phyloP scores from a whole-genome alignment of 306 rosid genomes.

The Prunus dulcis region DNA sequence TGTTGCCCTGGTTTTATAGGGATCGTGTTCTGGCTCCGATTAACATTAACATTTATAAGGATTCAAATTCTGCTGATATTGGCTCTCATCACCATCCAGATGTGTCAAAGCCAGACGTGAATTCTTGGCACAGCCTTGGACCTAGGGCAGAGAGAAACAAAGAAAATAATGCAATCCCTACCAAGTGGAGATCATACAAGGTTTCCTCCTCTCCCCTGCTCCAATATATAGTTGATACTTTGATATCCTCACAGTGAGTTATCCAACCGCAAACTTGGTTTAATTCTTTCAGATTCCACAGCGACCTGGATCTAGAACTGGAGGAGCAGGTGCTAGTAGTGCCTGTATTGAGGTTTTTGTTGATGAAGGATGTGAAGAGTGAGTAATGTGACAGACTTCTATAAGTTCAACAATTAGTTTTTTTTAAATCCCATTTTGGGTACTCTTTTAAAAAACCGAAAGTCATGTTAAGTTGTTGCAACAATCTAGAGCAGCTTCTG shows the following conservation, averaged over 20 bases:
- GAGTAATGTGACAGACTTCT: slow-evolving; percentile 26
- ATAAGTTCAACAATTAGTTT: background rate
- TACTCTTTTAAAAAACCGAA: background rate
- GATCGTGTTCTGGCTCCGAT: slow-evolving; percentile 40
- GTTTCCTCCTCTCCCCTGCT: slow-evolving; percentile 24
- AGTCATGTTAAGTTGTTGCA: background rate
- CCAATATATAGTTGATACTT: background rate
- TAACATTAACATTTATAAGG: slow-evolving; percentile 64
- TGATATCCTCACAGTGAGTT: background rate
- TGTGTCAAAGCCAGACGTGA: slow-evolving; percentile 26
- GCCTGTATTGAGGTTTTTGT: slow-evolving; percentile 69
- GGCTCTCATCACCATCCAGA: slow-evolving; percentile 37
- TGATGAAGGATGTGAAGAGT: slow-evolving; percentile 79
- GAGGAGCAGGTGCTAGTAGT: slow-evolving; percentile 40
- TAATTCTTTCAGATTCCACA: slow-evolving; percentile 67
- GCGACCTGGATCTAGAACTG: slow-evolving; percentile 48
- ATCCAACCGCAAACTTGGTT: background rate
- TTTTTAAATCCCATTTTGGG: background rate
- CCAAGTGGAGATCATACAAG: slow-evolving; percentile 78
- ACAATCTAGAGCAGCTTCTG: background rate
- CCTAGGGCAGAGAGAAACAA: slow-evolving; percentile 83
- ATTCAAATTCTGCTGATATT: slow-evolving; percentile 42
- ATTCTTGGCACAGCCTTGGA: slow-evolving; percentile 70
- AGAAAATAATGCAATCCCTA: slow-evolving; percentile 74
- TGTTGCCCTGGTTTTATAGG: slow-evolving; percentile 28